These are phyloP conservation scores for Flammula alnicola DNA, from an alignment of 1,284 basidiomycete genomes.

Conservation along the genomic window DNA sequence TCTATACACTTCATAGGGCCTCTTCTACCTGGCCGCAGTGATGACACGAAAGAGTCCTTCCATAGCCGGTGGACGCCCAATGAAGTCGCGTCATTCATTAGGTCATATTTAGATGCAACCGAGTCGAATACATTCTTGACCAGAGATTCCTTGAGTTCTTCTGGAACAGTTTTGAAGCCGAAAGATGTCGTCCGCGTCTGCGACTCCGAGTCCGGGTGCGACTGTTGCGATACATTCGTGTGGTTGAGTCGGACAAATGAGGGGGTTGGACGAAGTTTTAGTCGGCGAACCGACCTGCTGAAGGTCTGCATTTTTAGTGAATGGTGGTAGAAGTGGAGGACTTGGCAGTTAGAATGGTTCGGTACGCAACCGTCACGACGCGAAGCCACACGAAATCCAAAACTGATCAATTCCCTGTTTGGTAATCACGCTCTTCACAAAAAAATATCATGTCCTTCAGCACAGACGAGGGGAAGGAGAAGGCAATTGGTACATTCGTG, in stretches of 20 bases:
- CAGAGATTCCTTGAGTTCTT: constrained; percentile 75
- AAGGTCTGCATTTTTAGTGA: constrained; percentile 18
- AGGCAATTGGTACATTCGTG: constrained; percentile 35
- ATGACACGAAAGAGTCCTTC: constrained; percentile 93
- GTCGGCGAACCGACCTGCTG: constrained; percentile 14
- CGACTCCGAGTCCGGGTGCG: constrained; percentile 19
- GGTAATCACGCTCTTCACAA: constrained; percentile 8
- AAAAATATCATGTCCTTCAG: constrained; percentile 21
- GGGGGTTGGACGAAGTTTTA: constrained; percentile 15
- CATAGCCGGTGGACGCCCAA: constrained; percentile 95
- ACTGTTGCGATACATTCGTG: constrained; percentile 16
- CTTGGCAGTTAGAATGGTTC: neutral
- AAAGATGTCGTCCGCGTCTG: constrained; percentile 81
- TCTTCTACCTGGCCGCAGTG: constrained; percentile 78
- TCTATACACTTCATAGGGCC: constrained; percentile 86
- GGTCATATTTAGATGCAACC: constrained; percentile 94
- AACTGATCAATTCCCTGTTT: constrained; percentile 19
- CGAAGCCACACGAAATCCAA: constrained; percentile 8
- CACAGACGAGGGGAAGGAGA: constrained; percentile 50
- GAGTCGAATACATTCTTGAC: constrained; percentile 96
- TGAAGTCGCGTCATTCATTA: constrained; percentile 99
- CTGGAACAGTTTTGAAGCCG: constrained; percentile 88
- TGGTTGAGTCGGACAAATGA: constrained; percentile 23
- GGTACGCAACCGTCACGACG: constrained; percentile 1
- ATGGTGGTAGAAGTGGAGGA: neutral